phyloP scores from a whole-genome alignment of 73 alveolate species.

The Breviolum minutum region DNA sequence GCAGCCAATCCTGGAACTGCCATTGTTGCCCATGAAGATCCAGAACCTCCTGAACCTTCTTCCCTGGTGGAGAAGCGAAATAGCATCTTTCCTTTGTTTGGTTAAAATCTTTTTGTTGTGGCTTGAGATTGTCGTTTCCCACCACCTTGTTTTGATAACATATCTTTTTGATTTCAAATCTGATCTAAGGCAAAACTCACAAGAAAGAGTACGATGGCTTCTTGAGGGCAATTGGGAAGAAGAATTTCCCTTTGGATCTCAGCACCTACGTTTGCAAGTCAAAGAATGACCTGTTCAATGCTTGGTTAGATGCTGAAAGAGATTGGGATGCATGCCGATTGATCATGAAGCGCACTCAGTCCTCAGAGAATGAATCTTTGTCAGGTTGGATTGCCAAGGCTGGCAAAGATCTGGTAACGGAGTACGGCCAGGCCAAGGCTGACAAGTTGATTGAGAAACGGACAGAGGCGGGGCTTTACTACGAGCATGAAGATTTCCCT shows the following conservation, averaged over 20 bases:
- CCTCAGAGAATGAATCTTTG: background rate
- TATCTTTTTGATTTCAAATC: background rate
- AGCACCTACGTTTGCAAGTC: background rate
- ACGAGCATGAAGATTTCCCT: background rate
- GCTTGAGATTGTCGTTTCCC: background rate
- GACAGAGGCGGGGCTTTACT: background rate
- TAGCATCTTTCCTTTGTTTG: background rate
- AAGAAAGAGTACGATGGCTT: constrained; percentile 7
- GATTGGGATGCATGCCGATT: background rate
- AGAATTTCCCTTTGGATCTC: background rate
- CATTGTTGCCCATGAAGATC: background rate
- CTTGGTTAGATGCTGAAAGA: background rate
- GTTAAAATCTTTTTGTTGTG: background rate
- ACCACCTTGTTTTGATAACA: background rate
- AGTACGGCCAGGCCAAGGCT: constrained; percentile 4
- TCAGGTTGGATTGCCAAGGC: background rate
- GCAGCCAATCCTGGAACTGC: background rate
- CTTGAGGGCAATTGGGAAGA: background rate
- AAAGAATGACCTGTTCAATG: background rate
- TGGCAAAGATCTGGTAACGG: background rate
- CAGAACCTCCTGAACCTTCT: background rate
- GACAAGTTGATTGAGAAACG: background rate
- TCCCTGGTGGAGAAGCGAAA: background rate
- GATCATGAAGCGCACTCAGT: background rate
- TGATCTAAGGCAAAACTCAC: constrained; percentile 13